Base-by-base conservation (phyloP, 768 basidiomycete species). In the Suillus variegatus region DNA sequence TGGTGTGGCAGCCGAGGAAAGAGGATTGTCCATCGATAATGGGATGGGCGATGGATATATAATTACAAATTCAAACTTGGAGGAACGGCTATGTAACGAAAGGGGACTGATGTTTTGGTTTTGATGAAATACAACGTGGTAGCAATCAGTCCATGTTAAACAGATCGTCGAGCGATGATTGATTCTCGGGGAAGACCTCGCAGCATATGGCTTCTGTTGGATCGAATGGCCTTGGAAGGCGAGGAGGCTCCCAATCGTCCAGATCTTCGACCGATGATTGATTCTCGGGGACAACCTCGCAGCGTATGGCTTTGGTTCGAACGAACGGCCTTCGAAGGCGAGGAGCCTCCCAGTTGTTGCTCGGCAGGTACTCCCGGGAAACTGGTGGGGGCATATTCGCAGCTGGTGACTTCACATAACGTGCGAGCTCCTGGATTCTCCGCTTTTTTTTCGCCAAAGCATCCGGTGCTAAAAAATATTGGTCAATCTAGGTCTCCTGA, bases 381-480 rank as follows among this genome's bases (percentile, higher is more conserved):
- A 4, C 5, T 16, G 38, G 22, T 40, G 56, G 14, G 16, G 2
- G 14, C 14, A 6, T 9, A 1, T 58, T 41, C 18, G 25, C 25
- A 41, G n/a, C 9, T 10, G 10, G 16, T 16, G 40, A 18, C 57
- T 41, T 28, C 6, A 18, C 25, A 10, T 41, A 28, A 6, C 25
- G 8, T 10, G 2, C 5, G 8, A 58, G 22, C 7, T 3, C 25
- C 9, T 10, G 8, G 38, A 16, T 22, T 57, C 14, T 40, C 3
- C 16, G 5, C 25, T 40, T 4, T 10, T 65, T 71, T 69, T 67
- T 65, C 54, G 75, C 73, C 68, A 76, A 80, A 6, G 73, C 75
- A 65, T 79, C 79, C 1, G 81, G 81, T 2, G 81, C 81, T 82
- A 68, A 16, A 52, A 51, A 66, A 65, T 18, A 35, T 65, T 72